A percentile compares a stretch with the other conserved stretches of the same genome.
Conservation (phyloP, 306 rosid genomes). For the Quercus rubra region DNA sequence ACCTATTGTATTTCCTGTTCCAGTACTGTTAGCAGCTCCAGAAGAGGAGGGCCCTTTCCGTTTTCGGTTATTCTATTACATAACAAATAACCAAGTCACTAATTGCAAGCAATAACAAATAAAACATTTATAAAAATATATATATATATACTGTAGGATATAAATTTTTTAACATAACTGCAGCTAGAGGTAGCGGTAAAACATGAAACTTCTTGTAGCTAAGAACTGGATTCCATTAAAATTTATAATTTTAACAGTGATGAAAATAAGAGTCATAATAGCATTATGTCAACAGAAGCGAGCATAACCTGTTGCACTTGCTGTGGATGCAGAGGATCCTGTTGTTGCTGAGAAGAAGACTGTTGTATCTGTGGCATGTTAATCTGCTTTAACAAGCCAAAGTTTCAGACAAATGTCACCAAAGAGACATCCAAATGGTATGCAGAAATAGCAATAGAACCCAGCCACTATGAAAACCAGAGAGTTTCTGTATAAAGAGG, state of each 20-base stretch:
- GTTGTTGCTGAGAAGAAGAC: constrained; percentile 79
- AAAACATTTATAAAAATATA: background rate
- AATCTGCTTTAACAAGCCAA: constrained; percentile 47
- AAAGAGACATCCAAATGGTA: background rate
- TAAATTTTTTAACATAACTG: constrained; percentile 8
- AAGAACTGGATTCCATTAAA: background rate
- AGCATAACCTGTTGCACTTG: constrained; percentile 67
- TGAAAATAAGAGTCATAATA: background rate
- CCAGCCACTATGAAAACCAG: no score
- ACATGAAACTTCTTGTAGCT: background rate
- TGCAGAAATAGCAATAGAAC: no score
- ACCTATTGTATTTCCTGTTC: constrained; percentile 89
- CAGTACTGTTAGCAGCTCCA: constrained; percentile 97
- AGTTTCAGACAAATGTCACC: background rate
- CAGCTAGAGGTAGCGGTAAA: background rate
- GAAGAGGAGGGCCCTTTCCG: constrained; percentile 93
- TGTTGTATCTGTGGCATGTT: constrained; percentile 80
- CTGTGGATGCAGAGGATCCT: constrained; percentile 82
- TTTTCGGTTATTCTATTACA: constrained; percentile 64
- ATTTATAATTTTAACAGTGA: background rate
- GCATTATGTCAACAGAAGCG: constrained; percentile 10
- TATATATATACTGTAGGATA: background rate
- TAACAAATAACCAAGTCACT: constrained; percentile 27
- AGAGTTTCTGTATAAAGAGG: no score
- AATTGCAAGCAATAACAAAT: constrained; percentile 9